phyloP scores from a whole-genome alignment of 2,329 filamentous ascomycete species.

The Chaetomium olivaceum region DNA sequence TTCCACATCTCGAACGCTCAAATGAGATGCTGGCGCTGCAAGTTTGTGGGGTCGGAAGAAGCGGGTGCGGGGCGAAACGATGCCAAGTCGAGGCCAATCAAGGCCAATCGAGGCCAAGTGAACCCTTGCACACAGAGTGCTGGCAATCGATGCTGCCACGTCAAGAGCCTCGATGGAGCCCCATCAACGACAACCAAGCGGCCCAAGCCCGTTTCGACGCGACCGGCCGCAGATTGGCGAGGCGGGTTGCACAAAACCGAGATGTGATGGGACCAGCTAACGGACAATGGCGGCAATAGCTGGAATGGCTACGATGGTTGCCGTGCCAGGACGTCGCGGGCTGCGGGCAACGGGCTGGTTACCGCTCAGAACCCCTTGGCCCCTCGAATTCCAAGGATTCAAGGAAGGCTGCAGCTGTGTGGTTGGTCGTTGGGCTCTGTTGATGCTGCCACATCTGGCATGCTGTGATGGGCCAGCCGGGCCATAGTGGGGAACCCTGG shows the following conservation, averaged over 20 bases:
- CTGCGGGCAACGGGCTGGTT: background rate
- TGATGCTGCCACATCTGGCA: constrained; percentile 26
- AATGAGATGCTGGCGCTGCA: constrained; percentile 13
- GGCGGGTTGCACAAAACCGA: constrained; percentile 14
- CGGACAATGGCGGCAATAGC: background rate
- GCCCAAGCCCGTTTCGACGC: constrained; percentile 25
- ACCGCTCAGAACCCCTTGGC: background rate
- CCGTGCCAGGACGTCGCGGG: constrained; percentile 3
- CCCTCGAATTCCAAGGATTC: background rate
- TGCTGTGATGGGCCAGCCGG: constrained; percentile 23
- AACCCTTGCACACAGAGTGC: constrained; percentile 24
- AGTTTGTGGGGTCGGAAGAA: constrained; percentile 20
- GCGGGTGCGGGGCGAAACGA: constrained; percentile 24
- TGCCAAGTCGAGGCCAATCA: constrained; percentile 21
- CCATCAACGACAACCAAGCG: constrained; percentile 16
- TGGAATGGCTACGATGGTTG: background rate
- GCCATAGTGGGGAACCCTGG: constrained; percentile 7
- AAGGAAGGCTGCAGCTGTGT: background rate
- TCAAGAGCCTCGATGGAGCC: constrained; percentile 29
- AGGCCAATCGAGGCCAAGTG: constrained; percentile 24
- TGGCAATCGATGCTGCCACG: constrained; percentile 33
- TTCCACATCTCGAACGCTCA: background rate
- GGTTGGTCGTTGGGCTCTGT: constrained; percentile 25
- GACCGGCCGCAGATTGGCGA: constrained; percentile 24
- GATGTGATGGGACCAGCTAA: constrained; percentile 1